Base-by-base conservation (phyloP, 495 filamentous ascomycete species). In the Xylaria palmicola region DNA sequence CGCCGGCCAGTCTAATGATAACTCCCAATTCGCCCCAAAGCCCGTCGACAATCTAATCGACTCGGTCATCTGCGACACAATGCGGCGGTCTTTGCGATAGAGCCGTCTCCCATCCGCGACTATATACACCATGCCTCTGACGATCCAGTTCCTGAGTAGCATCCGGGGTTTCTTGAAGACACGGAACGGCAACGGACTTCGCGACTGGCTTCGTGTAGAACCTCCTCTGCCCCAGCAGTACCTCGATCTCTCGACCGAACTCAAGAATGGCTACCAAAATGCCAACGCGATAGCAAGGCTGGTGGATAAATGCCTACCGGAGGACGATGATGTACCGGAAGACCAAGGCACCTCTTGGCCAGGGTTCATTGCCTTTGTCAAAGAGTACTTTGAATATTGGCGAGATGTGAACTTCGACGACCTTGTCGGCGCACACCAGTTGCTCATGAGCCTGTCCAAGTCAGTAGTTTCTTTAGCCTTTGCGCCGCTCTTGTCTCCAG, bases 381-480 rank as follows among this genome's bases (percentile, higher is more conserved):
- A 84, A 67, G 84, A 88, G 26, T 97, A 94, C 65, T 81, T 95
- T 51, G 77, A 79, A 32, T 97, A 91, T 66, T 81, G 92, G 73
- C 81, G 91, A 41, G 90, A 93, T 65, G 85, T 91, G 20, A 83
- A 92, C 66, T 85, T 89, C 27, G 79, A 86, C 4, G 87, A 93
- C 68, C 75, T 93, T 4, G 76, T 96, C 19, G 81, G 85, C 29
- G 88, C 92, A 3, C 90, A 95, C 68, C 81, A 88, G 37, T 72
- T 85, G 60, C 82, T 95, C 58, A 92, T 85, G 65, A 82, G 78
- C 13, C 73, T 96, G 20, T 71, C 91, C 12, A 87, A 86, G 89
- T 93, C 77, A 12, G 56, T 59, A 1, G 36, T 29, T 40, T 49
- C 30, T 30, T 41, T 34, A 6, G n/a, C 24, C 32, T 22, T 34